Percentiles rank a stretch among this genome's conserved stretches.
Evolutionary conservation across 352 stramenopile species (phyloP).

Genomic region (Phytopythium chamaehyphon): DNA sequence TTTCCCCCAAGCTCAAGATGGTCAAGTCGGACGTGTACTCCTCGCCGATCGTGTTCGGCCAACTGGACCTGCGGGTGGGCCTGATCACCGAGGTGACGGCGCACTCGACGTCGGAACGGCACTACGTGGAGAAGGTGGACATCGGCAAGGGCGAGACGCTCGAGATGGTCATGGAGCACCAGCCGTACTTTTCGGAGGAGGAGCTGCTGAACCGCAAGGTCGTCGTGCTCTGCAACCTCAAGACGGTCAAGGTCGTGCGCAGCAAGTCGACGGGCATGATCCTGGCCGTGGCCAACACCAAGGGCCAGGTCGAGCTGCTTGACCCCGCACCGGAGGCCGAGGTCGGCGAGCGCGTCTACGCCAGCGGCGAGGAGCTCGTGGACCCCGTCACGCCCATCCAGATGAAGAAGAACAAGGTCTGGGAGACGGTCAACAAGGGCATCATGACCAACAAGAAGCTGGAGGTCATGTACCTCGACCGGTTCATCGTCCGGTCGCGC

Average conservation of each 20-base stretch:
- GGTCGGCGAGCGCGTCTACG: constrained; percentile 69
- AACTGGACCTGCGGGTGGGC: constrained; percentile 68
- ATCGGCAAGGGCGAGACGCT: constrained; percentile 71
- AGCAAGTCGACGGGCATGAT: constrained; percentile 62
- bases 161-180: constrained; percentile 76
- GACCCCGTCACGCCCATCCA: constrained; percentile 73
- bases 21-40: constrained; percentile 78
- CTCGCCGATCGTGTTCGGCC: constrained; percentile 64
- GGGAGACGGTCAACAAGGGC: constrained; percentile 66
- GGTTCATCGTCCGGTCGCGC: constrained; percentile 50
- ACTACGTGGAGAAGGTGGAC: constrained; percentile 75
- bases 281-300: constrained; percentile 43
- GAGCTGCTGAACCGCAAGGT: constrained; percentile 67
- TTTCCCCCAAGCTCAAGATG: constrained; percentile 22
- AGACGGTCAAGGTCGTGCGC: constrained; percentile 68
- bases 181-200: constrained; percentile 72
- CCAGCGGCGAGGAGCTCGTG: constrained; percentile 59
- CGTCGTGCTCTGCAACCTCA: constrained; percentile 72
- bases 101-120: constrained; percentile 64
- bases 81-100: constrained; percentile 61
- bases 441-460: constrained; percentile 78
- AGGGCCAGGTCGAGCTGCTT: constrained; percentile 59
- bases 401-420: constrained; percentile 87
- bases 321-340: constrained; percentile 58
- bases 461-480: constrained; percentile 67